Percentiles rank a stretch among this genome's conserved stretches.
Conservation (phyloP, 2,329 filamentous ascomycete genomes). For the Phialophora verrucosa region DNA sequence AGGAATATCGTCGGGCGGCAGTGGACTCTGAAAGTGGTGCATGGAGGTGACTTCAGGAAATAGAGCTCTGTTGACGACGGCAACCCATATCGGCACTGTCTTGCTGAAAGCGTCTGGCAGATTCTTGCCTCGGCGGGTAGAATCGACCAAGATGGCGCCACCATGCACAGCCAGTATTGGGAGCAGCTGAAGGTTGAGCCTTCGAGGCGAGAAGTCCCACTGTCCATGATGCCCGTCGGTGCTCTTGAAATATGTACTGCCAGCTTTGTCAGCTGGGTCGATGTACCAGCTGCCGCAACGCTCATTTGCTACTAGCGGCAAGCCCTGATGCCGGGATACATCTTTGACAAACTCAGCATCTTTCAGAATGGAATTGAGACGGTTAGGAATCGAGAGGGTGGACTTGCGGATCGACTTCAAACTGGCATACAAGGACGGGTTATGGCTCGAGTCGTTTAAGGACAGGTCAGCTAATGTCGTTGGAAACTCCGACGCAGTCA, state of each 20-base stretch:
- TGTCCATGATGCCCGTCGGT: slow-evolving; percentile 91
- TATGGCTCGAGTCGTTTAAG: slow-evolving; percentile 26
- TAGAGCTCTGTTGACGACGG: slow-evolving; percentile 78
- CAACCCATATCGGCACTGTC: slow-evolving; percentile 92
- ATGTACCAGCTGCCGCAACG: slow-evolving; percentile 98
- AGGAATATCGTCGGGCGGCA: slow-evolving; percentile 58
- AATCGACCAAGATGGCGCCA: slow-evolving; percentile 82
- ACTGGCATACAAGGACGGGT: slow-evolving; percentile 44
- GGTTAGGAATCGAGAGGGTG: slow-evolving; percentile 79
- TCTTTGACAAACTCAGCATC: slow-evolving; percentile 76
- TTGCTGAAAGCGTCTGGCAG: slow-evolving; percentile 96
- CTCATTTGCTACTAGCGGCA: slow-evolving; percentile 89
- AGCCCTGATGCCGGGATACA: slow-evolving; percentile 57
- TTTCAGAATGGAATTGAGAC: slow-evolving; percentile 75
- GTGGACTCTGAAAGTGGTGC: slow-evolving; percentile 69
- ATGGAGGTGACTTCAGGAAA: slow-evolving; percentile 64
- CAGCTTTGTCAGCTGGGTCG: slow-evolving; percentile 65
- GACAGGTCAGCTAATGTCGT: slow-evolving; percentile 32
- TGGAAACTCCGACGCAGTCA: slow-evolving; percentile 31
- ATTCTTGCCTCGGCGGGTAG: slow-evolving; percentile 85
- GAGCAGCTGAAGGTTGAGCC: slow-evolving; percentile 83
- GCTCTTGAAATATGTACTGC: slow-evolving; percentile 94
- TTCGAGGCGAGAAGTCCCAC: slow-evolving; percentile 85
- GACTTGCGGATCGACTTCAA: slow-evolving; percentile 74
- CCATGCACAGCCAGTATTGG: slow-evolving; percentile 65